These are phyloP conservation scores for Colletotrichum tropicale DNA, from an alignment of 2,329 filamentous ascomycete genomes.

Conservation along the genomic window DNA sequence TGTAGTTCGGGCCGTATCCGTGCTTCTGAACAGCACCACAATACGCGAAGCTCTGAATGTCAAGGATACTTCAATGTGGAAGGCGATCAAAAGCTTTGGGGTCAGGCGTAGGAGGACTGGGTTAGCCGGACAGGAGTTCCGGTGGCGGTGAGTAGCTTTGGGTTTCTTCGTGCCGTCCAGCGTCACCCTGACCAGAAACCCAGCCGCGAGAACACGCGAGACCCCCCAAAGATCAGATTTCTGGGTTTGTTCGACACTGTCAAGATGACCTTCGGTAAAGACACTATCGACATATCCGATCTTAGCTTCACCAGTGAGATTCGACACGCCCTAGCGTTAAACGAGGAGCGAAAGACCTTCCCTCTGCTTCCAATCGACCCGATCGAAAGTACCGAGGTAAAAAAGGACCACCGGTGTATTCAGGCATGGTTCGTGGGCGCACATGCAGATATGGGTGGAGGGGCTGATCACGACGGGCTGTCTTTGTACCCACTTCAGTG, in stretches of 20 bases:
- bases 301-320: conserved; percentile 37
- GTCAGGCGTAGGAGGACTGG: neutral
- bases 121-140: neutral
- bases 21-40: conserved; percentile 28
- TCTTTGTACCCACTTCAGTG: conserved; percentile 46
- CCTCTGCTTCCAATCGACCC: neutral
- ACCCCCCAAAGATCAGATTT: conserved; percentile 36
- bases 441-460: conserved; percentile 40
- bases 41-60: neutral
- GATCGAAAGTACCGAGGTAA: conserved; percentile 17
- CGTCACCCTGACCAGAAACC: neutral
- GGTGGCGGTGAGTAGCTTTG: neutral
- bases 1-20: conserved; percentile 41
- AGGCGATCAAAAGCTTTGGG: neutral
- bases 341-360: conserved; percentile 36
- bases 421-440: conserved; percentile 45
- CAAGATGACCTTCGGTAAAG: conserved; percentile 28
- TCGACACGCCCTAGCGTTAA: conserved; percentile 41
- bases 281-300: conserved; percentile 30
- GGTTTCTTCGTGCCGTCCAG: neutral
- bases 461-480: conserved; percentile 36
- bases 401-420: conserved; percentile 26
- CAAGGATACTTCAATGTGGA: neutral
- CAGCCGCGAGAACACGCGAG: conserved; percentile 13
- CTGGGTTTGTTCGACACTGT: conserved; percentile 41